Base-by-base conservation (phyloP, 83 land plant species). In the Isoetes engelmannii region DNA sequence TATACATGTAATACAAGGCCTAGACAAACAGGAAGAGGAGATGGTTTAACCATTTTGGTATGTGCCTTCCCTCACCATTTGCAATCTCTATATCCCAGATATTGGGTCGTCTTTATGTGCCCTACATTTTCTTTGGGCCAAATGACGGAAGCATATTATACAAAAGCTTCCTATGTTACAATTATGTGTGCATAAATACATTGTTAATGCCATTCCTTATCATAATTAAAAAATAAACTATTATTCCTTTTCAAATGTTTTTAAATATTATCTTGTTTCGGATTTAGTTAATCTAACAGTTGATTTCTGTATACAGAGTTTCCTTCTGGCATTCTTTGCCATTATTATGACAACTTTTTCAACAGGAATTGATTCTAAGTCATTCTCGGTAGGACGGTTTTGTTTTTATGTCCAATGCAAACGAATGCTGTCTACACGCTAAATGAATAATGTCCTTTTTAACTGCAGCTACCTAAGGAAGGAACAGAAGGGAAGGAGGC, bases 11-110 rank as follows among this genome's bases (percentile, higher is more conserved):
- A 77, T 46, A 74, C 77, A 58, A 66, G 81, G 48, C 66, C 77
- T 15, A 65, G 77, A 58, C 72, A 73, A 70, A 74, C 77, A 51
- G 84, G 84, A 48, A 81, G 55, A 48, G 81, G 77, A n/a, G 84
- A 81, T 45, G 73, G 80, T 78, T 53, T 81, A 8, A 81, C 84
- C 57, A 21, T 78, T 10, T 17, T 81, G 68, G 84, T 81, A 77
- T 58, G 69, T 56, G 19, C 47, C 10, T n/a, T 37, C 54, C 18
- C 19, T 69, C 47, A 61, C 37, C 10, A 13, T 57, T 58, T 12
- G 45, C 15, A 15, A 21, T 65, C 17, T 51, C 15, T 51, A 15
- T 51, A 51, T 51, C 55, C 15, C 17, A 15, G 13, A 12, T 12
- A 12, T 51, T 51, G 55, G 15, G 1, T 51, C 55, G 3, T 51